phyloP scores from a whole-genome alignment of 345 rosid species.

The Camelina laxa region DNA sequence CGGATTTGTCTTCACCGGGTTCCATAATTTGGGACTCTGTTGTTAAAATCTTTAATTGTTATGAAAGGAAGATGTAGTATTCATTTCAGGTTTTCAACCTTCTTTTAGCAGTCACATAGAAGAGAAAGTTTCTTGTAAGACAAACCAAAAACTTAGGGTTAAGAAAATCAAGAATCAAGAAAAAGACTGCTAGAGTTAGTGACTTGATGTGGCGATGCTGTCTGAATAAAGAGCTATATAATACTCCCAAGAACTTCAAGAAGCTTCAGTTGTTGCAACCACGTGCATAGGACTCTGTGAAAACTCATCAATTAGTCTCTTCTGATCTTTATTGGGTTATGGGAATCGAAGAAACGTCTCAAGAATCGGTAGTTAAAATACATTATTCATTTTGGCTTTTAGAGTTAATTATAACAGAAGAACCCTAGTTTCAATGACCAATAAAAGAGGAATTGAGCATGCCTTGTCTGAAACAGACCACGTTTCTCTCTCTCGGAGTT shows the following conservation, averaged over 20 bases:
- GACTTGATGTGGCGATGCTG: neutral
- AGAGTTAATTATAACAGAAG: neutral
- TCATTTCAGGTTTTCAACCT: neutral
- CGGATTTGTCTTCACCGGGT: slow-evolving; percentile 92
- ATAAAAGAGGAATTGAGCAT: slow-evolving; percentile 36
- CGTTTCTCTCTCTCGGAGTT: slow-evolving; percentile 29
- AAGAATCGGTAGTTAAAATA: slow-evolving; percentile 29
- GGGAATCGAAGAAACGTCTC: slow-evolving; percentile 39
- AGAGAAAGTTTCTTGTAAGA: slow-evolving; percentile 6
- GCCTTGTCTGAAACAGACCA: slow-evolving; percentile 36
- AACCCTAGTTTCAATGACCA: slow-evolving; percentile 45
- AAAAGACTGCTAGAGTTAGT: neutral
- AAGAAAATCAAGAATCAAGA: neutral
- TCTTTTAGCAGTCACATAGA: neutral
- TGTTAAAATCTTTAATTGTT: slow-evolving; percentile 22
- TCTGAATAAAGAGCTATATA: slow-evolving; percentile 14
- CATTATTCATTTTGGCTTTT: slow-evolving; percentile 1
- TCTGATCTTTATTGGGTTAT: slow-evolving; percentile 19
- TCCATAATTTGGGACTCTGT: slow-evolving; percentile 48
- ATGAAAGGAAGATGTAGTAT: slow-evolving; percentile 1
- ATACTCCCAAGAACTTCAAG: slow-evolving; percentile 7
- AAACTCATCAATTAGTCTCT: slow-evolving; percentile 5
- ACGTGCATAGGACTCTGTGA: slow-evolving; percentile 37
- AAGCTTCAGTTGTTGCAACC: slow-evolving; percentile 42
- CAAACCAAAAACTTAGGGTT: neutral